These are phyloP conservation scores for Hibiscus syriacus DNA, from an alignment of 345 rosid species.

Conservation along the genomic window DNA sequence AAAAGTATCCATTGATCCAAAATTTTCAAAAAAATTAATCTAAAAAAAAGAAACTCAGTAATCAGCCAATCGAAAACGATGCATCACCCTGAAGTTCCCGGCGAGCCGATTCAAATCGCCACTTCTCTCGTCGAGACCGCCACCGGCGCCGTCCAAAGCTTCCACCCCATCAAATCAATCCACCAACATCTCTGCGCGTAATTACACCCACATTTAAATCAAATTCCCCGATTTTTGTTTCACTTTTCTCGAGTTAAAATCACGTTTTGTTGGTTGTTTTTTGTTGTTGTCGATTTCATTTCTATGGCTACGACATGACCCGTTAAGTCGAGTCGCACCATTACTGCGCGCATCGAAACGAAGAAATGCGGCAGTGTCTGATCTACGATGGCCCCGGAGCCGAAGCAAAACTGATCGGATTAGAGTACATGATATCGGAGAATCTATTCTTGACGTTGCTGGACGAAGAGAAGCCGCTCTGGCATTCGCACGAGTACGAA, in stretches of 20 bases:
- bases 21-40: no score
- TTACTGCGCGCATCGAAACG: slow-evolving; percentile 68
- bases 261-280: not conserved
- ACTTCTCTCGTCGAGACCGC: slow-evolving; percentile 55
- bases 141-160: slow-evolving; percentile 54
- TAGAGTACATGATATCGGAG: slow-evolving; percentile 73
- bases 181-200: slow-evolving; percentile 89
- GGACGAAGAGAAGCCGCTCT: slow-evolving; percentile 63
- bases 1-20: no score
- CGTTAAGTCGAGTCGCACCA: slow-evolving; percentile 79
- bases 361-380: slow-evolving; percentile 81
- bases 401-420: slow-evolving; percentile 55
- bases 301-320: slow-evolving; percentile 65
- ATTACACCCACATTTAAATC: not conserved
- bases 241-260: not conserved
- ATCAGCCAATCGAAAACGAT: slow-evolving; percentile 3
- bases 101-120: slow-evolving; percentile 41
- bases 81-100: slow-evolving; percentile 45
- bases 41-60: no score
- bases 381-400: slow-evolving; percentile 50
- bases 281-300: slow-evolving; percentile 44
- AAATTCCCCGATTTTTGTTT: not conserved
- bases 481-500: slow-evolving; percentile 75
- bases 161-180: slow-evolving; percentile 51
- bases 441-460: slow-evolving; percentile 50